Conservation (phyloP, 495 filamentous ascomycete species). For the Durotheca rogersii region DNA sequence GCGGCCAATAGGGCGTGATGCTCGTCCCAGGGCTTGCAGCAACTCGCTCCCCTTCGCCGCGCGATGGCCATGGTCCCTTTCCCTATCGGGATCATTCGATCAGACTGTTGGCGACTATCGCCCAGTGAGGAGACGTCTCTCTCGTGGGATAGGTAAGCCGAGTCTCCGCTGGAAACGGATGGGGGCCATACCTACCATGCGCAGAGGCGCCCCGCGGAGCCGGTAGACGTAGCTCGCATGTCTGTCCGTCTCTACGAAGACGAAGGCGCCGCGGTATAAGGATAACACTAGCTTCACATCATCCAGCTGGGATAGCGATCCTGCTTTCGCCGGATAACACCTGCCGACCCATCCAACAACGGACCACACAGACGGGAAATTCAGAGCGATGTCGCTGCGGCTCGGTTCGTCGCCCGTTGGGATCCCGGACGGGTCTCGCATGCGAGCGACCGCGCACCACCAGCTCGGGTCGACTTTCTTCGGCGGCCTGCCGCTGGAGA, state of each 20-base stretch:
- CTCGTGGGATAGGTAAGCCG: too few relatives aligned
- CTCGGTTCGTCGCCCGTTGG: not conserved
- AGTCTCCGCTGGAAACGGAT: too few relatives aligned
- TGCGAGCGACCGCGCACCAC: conserved; percentile 5
- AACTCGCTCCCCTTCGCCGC: not conserved
- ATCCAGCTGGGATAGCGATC: not conserved
- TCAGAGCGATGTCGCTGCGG: not conserved
- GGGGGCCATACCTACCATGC: too few relatives aligned
- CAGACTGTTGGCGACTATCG: conserved; percentile 10
- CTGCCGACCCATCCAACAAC: not conserved
- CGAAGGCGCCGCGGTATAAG: conserved; percentile 10
- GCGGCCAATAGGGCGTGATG: not conserved
- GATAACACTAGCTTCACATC: not conserved
- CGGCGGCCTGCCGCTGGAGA: conserved; percentile 5
- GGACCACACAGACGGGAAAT: not conserved
- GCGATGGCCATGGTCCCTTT: not conserved
- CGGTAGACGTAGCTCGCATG: not conserved
- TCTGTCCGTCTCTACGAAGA: not conserved
- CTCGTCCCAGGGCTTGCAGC: conserved; percentile 1
- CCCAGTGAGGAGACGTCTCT: not conserved
- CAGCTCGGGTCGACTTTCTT: conserved; percentile 2
- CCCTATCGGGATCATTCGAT: not conserved
- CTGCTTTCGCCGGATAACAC: not conserved
- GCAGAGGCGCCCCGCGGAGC: conserved; percentile 1
- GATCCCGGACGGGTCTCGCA: not conserved